A percentile compares a stretch with the other conserved stretches of the same genome.
phyloP scores from a whole-genome alignment of 805 yeast species.

The Teunomyces funiuensis region DNA sequence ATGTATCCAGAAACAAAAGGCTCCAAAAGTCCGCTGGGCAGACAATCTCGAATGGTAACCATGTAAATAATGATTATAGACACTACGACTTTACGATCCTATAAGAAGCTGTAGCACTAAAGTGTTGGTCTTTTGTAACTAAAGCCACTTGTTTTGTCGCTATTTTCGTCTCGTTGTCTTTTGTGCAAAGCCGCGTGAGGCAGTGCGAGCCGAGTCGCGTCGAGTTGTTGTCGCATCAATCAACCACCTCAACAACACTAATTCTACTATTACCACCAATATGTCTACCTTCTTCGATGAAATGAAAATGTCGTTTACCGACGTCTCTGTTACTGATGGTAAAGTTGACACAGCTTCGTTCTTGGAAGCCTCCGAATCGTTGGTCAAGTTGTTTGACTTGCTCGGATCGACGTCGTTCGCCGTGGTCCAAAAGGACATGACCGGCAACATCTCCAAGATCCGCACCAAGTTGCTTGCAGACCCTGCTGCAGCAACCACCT shows the following conservation, averaged over 20 bases:
- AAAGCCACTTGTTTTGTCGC: too few relatives aligned
- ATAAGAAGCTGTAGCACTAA: background rate
- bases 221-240: too few relatives aligned
- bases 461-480: conserved; percentile 62
- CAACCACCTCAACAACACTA: too few relatives aligned
- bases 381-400: conserved; percentile 79
- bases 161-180: too few relatives aligned
- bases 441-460: conserved; percentile 79
- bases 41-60: conserved; percentile 11
- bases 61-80: conserved; percentile 2
- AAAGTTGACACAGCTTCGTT: conserved; percentile 74
- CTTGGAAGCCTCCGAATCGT: conserved; percentile 79
- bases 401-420: conserved; percentile 82
- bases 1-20: background rate
- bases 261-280: conserved; percentile 10
- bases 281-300: conserved; percentile 82
- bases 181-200: too few relatives aligned
- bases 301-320: conserved; percentile 70
- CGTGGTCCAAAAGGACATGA: conserved; percentile 85
- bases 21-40: conserved; percentile 20
- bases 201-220: too few relatives aligned
- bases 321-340: conserved; percentile 62
- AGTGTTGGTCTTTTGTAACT: too few relatives aligned
- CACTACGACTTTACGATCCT: conserved; percentile 3
- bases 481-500: conserved; percentile 63